Conservation (phyloP, 1,284 basidiomycete species). For the Athelia psychrophila region DNA sequence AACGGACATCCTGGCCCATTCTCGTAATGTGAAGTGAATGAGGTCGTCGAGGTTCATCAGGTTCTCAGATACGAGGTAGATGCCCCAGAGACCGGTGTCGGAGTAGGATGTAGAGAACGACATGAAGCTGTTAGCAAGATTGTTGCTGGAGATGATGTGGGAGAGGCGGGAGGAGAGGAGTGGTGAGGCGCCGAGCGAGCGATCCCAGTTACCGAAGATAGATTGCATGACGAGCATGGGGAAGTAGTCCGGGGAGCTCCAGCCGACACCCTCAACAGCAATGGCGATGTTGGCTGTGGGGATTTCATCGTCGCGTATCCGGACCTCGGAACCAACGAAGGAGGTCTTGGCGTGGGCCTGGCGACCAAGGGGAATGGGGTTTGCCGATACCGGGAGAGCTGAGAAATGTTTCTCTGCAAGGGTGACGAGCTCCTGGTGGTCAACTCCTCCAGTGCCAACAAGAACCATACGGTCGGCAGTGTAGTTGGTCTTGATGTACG, state of each 20-base stretch:
- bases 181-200: slow-evolving; percentile 89
- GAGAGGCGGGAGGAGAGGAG: slow-evolving; percentile 91
- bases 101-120: slow-evolving; percentile 99
- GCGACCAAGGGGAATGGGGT: slow-evolving; percentile 87
- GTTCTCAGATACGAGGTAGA: slow-evolving; percentile 97
- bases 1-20: slow-evolving; percentile 97
- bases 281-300: slow-evolving; percentile 93
- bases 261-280: slow-evolving; percentile 97
- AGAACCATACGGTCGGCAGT: slow-evolving; percentile 99
- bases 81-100: slow-evolving; percentile 99
- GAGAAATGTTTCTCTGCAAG: slow-evolving; percentile 95
- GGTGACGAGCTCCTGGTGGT: slow-evolving; percentile 91
- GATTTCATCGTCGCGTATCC: slow-evolving; percentile 91
- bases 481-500: slow-evolving; percentile 98
- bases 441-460: slow-evolving; percentile 94
- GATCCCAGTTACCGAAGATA: slow-evolving; percentile 99
- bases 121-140: slow-evolving; percentile 99
- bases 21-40: slow-evolving; percentile 90
- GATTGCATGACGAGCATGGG: slow-evolving; percentile 98
- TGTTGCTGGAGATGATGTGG: slow-evolving; percentile 90
- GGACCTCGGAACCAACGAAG: slow-evolving; percentile 95
- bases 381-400: slow-evolving; percentile 81
- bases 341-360: slow-evolving; percentile 71
- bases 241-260: slow-evolving; percentile 99
- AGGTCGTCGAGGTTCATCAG: slow-evolving; percentile 92